Percentiles rank a stretch among this genome's conserved stretches.
Conservation (phyloP, 2,329 filamentous ascomycete species). For the Aspergillus tubingensis region DNA sequence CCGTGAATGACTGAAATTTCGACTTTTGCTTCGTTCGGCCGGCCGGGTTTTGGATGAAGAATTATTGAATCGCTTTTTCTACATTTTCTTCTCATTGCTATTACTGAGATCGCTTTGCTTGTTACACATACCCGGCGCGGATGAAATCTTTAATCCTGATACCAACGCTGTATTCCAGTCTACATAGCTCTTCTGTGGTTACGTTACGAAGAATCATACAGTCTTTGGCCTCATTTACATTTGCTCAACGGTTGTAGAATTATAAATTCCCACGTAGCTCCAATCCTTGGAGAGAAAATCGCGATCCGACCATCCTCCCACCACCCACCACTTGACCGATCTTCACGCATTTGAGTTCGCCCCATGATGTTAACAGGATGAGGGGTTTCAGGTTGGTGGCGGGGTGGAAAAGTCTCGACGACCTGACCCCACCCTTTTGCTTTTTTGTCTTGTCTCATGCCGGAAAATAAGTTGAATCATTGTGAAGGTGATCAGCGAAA, state of each 20-base stretch:
- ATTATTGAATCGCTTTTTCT: background rate
- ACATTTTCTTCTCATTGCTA: background rate
- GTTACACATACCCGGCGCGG: background rate
- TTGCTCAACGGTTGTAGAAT: background rate
- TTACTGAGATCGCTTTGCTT: background rate
- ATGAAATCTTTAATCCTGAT: conserved; percentile 9
- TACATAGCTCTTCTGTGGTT: background rate
- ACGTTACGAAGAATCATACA: conserved; percentile 2
- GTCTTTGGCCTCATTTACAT: background rate
- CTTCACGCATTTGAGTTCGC: background rate
- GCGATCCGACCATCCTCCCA: background rate
- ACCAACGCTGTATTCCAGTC: conserved; percentile 9
- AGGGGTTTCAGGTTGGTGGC: conserved; percentile 7
- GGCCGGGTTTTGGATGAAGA: conserved; percentile 17
- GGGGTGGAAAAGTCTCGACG: background rate
- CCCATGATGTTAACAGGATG: background rate
- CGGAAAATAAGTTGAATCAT: too few species aligned
- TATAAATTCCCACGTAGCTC: background rate
- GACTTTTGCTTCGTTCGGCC: conserved; percentile 18
- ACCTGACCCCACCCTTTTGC: background rate
- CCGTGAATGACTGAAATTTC: conserved; percentile 17
- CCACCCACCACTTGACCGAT: background rate
- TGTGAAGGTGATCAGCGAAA: too few species aligned
- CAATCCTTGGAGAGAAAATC: too few species aligned
- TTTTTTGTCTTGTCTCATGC: background rate